Evolutionary conservation across 345 rosid species (phyloP).

Genomic region (Brassica carinata): DNA sequence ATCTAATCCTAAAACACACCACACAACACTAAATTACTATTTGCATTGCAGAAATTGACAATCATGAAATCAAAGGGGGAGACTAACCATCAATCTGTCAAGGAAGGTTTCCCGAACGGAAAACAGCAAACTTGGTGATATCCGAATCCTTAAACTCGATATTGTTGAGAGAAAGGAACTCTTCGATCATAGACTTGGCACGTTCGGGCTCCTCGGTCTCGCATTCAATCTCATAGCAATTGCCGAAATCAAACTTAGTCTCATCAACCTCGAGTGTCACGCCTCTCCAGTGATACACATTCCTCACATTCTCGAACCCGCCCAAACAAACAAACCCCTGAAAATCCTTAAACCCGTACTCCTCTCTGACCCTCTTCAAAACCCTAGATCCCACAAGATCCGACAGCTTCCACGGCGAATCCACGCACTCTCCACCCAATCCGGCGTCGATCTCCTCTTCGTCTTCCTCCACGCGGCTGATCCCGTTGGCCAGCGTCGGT

Average conservation of each 20-base stretch:
- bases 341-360: slow-evolving; percentile 55
- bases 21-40: background rate
- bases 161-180: slow-evolving; percentile 57
- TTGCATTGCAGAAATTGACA: background rate
- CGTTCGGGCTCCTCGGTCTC: slow-evolving; percentile 74
- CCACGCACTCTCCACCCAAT: slow-evolving; percentile 50
- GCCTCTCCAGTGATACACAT: slow-evolving; percentile 67
- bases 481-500: slow-evolving; percentile 61
- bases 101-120: slow-evolving; percentile 73
- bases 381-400: slow-evolving; percentile 54
- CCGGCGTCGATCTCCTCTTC: slow-evolving; percentile 68
- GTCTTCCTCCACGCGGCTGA: slow-evolving; percentile 88
- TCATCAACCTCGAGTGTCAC: slow-evolving; percentile 84
- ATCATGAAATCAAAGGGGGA: background rate
- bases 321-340: slow-evolving; percentile 71
- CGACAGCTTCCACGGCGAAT: slow-evolving; percentile 48
- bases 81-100: slow-evolving; percentile 24
- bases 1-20: background rate
- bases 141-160: slow-evolving; percentile 60
- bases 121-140: slow-evolving; percentile 75
- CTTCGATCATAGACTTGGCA: slow-evolving; percentile 64
- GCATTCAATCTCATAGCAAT: slow-evolving; percentile 77
- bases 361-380: slow-evolving; percentile 63
- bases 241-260: slow-evolving; percentile 72
- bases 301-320: slow-evolving; percentile 78